These are phyloP conservation scores for Aspergillus arachidicola DNA, from an alignment of 2,329 filamentous ascomycete species.

Conservation along the genomic window DNA sequence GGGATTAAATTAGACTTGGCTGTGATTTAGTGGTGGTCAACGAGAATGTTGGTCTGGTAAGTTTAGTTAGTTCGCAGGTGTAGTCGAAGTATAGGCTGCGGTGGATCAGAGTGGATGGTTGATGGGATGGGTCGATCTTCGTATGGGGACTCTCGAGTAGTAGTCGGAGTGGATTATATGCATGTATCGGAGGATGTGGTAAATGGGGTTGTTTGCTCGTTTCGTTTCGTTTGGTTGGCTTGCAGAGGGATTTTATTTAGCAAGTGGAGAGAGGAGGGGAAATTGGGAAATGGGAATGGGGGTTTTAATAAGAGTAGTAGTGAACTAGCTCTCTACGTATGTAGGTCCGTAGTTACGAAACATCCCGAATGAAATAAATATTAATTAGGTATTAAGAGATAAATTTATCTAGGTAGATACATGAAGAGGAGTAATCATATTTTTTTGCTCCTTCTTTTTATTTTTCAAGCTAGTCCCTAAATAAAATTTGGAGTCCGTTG, in stretches of 20 bases:
- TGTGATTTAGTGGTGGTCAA: conserved; percentile 10
- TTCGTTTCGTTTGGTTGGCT: neutral
- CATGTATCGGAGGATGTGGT: conserved; percentile 3
- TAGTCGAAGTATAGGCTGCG: neutral
- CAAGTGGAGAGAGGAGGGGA: neutral
- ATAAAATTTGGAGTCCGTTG: neutral
- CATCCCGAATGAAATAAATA: neutral
- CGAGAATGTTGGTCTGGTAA: neutral
- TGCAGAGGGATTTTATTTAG: neutral
- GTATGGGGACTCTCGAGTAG: neutral
- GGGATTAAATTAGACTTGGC: conserved; percentile 16
- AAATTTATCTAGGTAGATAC: neutral
- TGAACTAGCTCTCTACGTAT: neutral
- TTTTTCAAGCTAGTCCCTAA: neutral
- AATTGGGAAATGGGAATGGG: conserved; percentile 4
- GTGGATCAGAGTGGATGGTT: neutral
- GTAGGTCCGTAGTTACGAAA: neutral
- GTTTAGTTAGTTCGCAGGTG: conserved; percentile 1
- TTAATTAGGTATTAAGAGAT: neutral
- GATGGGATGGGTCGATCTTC: conserved; percentile 5
- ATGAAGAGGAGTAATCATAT: neutral
- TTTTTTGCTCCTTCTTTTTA: neutral
- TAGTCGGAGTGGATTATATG: conserved; percentile 1
- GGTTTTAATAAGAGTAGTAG: conserved; percentile 2
- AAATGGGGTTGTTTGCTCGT: neutral